Conservation (phyloP, 257 asterid species). For the Knoxia roxburghii region DNA sequence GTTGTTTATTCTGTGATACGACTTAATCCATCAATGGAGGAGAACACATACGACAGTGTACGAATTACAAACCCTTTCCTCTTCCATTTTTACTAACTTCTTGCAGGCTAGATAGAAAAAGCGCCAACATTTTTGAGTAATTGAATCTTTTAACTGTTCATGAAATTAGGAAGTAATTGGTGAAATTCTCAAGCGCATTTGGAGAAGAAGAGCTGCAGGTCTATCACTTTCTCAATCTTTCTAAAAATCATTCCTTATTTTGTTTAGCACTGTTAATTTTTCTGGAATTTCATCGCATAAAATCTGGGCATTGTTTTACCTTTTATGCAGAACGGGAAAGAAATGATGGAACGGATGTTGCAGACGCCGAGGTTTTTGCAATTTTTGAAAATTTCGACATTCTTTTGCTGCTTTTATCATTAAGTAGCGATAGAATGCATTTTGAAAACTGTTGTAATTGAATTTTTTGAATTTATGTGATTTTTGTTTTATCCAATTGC, state of each 20-base stretch:
- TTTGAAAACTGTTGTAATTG: background rate
- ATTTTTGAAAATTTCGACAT: slow-evolving; percentile 17
- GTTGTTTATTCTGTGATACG: background rate
- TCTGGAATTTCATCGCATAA: background rate
- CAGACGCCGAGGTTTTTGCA: slow-evolving; percentile 33
- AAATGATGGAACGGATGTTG: slow-evolving; percentile 51
- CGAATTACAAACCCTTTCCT: slow-evolving; percentile 24
- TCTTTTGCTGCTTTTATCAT: background rate
- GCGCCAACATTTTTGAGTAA: background rate
- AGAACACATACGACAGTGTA: slow-evolving; percentile 62
- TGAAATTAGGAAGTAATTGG: slow-evolving; percentile 65
- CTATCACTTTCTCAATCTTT: background rate
- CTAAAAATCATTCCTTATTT: background rate
- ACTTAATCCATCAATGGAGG: slow-evolving; percentile 20
- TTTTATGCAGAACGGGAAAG: slow-evolving; percentile 60
- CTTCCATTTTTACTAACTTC: background rate
- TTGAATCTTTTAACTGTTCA: slow-evolving; percentile 13
- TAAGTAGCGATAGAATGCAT: background rate
- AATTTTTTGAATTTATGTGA: background rate
- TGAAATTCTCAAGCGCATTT: slow-evolving; percentile 65
- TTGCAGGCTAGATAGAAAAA: background rate
- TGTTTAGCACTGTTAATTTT: background rate
- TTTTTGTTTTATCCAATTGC: background rate
- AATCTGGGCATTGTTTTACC: background rate
- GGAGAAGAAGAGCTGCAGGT: slow-evolving; percentile 86